Evolutionary conservation across 129 eudicot species (phyloP).

Genomic region (Flaveria linearis): DNA sequence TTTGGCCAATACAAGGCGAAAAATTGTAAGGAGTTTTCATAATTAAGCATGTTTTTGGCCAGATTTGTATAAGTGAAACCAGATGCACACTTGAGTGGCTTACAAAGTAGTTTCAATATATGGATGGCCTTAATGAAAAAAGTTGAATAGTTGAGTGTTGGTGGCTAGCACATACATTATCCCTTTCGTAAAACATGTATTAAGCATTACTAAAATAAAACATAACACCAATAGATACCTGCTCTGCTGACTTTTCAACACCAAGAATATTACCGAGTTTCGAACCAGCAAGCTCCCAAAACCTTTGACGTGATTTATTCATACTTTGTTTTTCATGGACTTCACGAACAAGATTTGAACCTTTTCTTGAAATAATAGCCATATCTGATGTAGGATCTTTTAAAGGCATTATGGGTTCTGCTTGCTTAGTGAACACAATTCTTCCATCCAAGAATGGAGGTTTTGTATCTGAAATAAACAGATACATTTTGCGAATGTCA

Average conservation of each 20-base stretch:
- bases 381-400: slow-evolving; percentile 78
- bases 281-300: slow-evolving; percentile 85
- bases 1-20: background rate
- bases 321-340: slow-evolving; percentile 67
- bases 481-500: background rate
- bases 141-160: background rate
- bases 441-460: slow-evolving; percentile 79
- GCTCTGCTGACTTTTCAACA: slow-evolving; percentile 73
- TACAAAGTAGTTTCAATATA: background rate
- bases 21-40: background rate
- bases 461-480: slow-evolving; percentile 55
- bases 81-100: background rate
- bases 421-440: slow-evolving; percentile 72
- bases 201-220: slow-evolving; percentile 3
- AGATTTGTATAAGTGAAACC: background rate
- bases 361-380: slow-evolving; percentile 79
- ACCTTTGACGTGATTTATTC: slow-evolving; percentile 75
- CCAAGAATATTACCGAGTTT: slow-evolving; percentile 75
- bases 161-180: background rate
- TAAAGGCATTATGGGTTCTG: slow-evolving; percentile 71
- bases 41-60: slow-evolving; percentile 1
- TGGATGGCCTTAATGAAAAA: background rate
- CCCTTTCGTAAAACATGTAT: slow-evolving; percentile 7
- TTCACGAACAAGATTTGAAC: slow-evolving; percentile 64
- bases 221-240: slow-evolving; percentile 32